Percentiles rank a stretch among this genome's conserved stretches.
phyloP scores from a whole-genome alignment of 208 protist species.

The Leishmania lainsoni region DNA sequence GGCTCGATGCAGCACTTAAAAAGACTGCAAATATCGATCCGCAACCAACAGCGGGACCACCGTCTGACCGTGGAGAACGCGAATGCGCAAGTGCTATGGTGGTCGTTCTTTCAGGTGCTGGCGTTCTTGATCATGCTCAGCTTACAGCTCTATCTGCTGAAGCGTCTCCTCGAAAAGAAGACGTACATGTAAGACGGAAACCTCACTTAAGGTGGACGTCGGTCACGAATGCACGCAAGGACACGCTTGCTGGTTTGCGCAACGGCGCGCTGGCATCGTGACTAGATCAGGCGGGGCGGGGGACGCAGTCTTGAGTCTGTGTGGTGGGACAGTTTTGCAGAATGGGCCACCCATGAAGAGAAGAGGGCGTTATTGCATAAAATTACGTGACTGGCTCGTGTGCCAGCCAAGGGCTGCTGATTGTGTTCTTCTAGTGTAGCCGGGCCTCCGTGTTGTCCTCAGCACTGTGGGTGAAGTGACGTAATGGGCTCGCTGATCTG shows the following conservation, averaged over 20 bases:
- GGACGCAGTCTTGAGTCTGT: background rate
- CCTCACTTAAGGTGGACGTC: background rate
- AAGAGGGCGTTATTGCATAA: background rate
- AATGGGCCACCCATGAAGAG: background rate
- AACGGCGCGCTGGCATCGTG: background rate
- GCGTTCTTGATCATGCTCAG: constrained; percentile 60
- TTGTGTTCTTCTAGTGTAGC: background rate
- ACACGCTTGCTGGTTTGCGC: too few species aligned
- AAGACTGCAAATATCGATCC: constrained; percentile 54
- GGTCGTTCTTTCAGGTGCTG: constrained; percentile 72
- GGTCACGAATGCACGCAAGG: background rate
- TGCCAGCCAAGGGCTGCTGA: background rate
- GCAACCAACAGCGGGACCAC: constrained; percentile 64
- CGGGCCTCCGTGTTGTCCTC: background rate
- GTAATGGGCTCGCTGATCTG: background rate
- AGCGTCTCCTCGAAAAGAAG: constrained; percentile 80
- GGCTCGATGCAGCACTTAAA: constrained; percentile 43
- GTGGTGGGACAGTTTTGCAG: background rate
- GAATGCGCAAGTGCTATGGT: constrained; percentile 65
- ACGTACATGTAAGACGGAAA: constrained; percentile 56
- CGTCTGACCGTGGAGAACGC: constrained; percentile 65
- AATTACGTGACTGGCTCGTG: background rate
- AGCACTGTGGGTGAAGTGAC: background rate
- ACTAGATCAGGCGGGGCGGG: background rate
- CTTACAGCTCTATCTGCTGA: constrained; percentile 79